These are phyloP conservation scores for Pythium dissotocum DNA, from an alignment of 352 stramenopile genomes.

Conservation along the genomic window DNA sequence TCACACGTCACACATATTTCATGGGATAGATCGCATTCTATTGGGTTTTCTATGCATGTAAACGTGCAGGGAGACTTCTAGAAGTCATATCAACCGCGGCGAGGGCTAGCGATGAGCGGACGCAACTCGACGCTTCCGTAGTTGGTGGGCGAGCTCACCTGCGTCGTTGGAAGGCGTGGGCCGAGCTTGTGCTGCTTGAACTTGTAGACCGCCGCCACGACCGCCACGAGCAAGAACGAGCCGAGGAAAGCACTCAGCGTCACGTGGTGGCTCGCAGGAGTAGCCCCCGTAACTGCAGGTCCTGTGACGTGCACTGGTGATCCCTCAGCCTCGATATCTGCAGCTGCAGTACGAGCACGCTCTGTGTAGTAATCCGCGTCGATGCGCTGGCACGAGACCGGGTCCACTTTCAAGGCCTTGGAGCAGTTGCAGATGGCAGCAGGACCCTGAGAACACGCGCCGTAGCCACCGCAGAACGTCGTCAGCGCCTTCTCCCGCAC, in stretches of 20 bases:
- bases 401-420: conserved; percentile 39
- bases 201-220: conserved; percentile 33
- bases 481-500: conserved; percentile 63
- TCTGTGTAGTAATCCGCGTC: conserved; percentile 50
- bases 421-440: conserved; percentile 62
- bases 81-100: conserved; percentile 6
- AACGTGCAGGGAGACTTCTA: not conserved
- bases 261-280: not conserved
- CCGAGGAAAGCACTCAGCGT: conserved; percentile 18
- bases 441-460: conserved; percentile 51
- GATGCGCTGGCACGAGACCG: conserved; percentile 59
- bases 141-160: conserved; percentile 20
- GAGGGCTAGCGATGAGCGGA: conserved; percentile 17
- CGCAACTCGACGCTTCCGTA: conserved; percentile 51
- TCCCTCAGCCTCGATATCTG: conserved; percentile 10
- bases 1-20: not conserved
- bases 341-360: conserved; percentile 4
- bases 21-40: not conserved
- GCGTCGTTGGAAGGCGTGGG: conserved; percentile 30
- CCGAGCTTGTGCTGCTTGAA: conserved; percentile 34
- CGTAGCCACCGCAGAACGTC: conserved; percentile 67
- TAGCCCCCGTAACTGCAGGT: not conserved
- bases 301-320: not conserved
- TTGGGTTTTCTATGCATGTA: not conserved
- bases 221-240: conserved; percentile 10